Conservation (phyloP, 345 rosid genomes). For the Eucalyptus fibrosa region DNA sequence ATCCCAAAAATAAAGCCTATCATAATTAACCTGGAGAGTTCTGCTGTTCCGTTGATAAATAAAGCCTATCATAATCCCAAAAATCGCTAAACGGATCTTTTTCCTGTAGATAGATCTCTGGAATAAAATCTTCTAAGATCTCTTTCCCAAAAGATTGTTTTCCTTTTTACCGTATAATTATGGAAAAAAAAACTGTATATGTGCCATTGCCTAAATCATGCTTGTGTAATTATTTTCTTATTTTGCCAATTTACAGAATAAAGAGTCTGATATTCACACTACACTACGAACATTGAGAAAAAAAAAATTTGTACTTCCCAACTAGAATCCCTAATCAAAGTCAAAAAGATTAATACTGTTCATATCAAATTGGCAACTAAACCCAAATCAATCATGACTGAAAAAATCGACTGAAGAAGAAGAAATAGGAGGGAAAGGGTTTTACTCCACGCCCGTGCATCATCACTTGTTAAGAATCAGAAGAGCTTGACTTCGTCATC, state of each 20-base stretch:
- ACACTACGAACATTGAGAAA: neutral
- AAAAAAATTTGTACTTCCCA: neutral
- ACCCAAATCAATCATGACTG: neutral
- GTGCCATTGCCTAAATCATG: neutral
- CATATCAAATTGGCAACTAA: neutral
- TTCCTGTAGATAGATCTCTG: neutral
- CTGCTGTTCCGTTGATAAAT: neutral
- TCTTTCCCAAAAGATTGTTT: neutral
- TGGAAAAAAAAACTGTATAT: too few relatives aligned
- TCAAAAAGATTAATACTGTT: neutral
- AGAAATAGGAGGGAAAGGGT: neutral
- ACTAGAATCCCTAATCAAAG: neutral
- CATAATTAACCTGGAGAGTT: neutral
- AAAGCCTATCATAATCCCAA: neutral
- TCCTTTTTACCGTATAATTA: too few relatives aligned
- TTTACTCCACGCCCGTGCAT: neutral
- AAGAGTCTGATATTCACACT: neutral
- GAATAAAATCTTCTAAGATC: neutral
- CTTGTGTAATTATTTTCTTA: neutral
- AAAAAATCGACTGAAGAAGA: neutral
- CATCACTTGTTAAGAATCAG: neutral
- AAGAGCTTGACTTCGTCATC: constrained; percentile 29
- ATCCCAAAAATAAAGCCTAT: neutral
- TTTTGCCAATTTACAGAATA: neutral
- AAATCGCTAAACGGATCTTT: neutral